A percentile compares a stretch with the other conserved stretches of the same genome.
These are phyloP conservation scores for Nicotiana paniculata DNA, from an alignment of 257 asterid species.

Conservation along the genomic window DNA sequence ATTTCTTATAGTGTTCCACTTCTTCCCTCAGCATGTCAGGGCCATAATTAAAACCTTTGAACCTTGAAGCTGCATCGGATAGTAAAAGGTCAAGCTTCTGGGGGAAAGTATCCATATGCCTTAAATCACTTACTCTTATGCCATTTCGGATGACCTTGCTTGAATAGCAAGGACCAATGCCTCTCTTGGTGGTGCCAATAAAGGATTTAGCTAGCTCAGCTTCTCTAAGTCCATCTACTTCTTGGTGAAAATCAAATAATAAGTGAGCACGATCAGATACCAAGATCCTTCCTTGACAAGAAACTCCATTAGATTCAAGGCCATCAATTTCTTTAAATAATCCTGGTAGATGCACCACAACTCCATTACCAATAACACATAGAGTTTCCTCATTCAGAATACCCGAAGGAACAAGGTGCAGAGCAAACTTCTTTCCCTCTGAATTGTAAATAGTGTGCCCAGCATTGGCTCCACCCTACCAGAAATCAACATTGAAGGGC, in stretches of 20 bases:
- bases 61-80: conserved; percentile 85
- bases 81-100: conserved; percentile 82
- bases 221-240: conserved; percentile 81
- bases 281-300: conserved; percentile 76
- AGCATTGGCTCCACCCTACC: conserved; percentile 98
- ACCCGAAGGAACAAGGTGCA: conserved; percentile 95
- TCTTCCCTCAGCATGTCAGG: conserved; percentile 86
- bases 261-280: conserved; percentile 95
- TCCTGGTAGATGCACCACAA: conserved; percentile 86
- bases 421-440: conserved; percentile 92
- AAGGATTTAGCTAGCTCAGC: conserved; percentile 85
- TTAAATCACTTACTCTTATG: conserved; percentile 80
- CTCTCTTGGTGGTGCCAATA: conserved; percentile 95
- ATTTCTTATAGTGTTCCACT: conserved; percentile 66
- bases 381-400: conserved; percentile 46
- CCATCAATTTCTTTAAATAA: conserved; percentile 74
- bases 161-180: conserved; percentile 94
- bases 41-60: conserved; percentile 57
- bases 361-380: conserved; percentile 81
- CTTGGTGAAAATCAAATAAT: conserved; percentile 88
- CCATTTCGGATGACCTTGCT: conserved; percentile 95
- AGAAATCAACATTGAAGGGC: neutral
- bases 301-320: conserved; percentile 82
- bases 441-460: conserved; percentile 97
- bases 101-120: conserved; percentile 93